Evolutionary conservation across 495 filamentous ascomycete genomes (phyloP), one percentile per base, ranked within the genome.

Genomic region (Neohortaea acidophila): DNA sequence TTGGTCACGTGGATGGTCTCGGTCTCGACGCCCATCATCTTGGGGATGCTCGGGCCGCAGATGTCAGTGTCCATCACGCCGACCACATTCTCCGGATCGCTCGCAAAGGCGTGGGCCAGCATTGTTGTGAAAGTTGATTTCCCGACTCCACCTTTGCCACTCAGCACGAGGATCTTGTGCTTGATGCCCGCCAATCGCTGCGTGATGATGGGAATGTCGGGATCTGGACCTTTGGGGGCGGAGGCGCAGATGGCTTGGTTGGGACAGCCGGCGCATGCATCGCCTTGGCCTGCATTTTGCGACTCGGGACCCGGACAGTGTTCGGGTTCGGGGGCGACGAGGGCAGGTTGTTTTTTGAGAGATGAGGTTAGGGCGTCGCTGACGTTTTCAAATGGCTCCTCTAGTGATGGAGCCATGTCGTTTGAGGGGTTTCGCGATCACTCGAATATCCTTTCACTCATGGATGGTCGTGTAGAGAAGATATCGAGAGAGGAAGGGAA

Each of bases 61-160:
- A 97, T 89, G 60, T 97, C 89, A 1, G 87, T 87, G 53, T 97
- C 89, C 81, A 94, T 92, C 36, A 97, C 73, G 9, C 86, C 87
- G 4, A 97, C 78, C 8, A 74, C 81, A 14, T 59, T 73, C 8
- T 73, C 72, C 2, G 75, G 69, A 54, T 87, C 79, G 11, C 72
- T 66, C 0, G 91, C 84, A 38, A 96, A 87, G 0, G 77, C 85
- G 51, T 89, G 79, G 9, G 84, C 79, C 0, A 97, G 73, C 41
- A 94, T 73, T 0, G 74, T 74, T 1, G 81, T 82, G 51, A 96
- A 89, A 0, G 91, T 94, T 27, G 77, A 84, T 56, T 97, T 97
- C 11, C 89, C 89, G 2, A 97, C 89, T 43, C 89, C 89, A 45
- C 89, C 89, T 66, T 97, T 97, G 50, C 89, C 89, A 29, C 79